Base-by-base conservation (phyloP, 2,329 filamentous ascomycete genomes). In the Fusarium longipes region DNA sequence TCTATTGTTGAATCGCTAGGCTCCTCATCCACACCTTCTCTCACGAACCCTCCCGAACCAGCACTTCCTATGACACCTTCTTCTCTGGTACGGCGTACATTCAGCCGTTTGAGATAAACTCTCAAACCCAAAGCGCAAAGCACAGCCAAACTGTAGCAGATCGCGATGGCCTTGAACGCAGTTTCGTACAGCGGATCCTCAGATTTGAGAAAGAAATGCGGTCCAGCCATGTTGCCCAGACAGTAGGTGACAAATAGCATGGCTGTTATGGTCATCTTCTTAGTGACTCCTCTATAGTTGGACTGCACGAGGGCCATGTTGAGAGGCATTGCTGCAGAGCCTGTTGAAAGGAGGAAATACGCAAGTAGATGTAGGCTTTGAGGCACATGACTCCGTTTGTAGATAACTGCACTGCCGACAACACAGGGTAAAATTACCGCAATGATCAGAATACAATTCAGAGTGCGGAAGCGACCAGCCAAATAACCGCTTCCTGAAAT, bases 201-300 rank as follows among this genome's bases (percentile, higher is more conserved):
- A 3, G 68, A 59, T 4, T 80, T 72, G 42, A 77, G 78, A 73
- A 87, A 88, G 67, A 87, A 81, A 42, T 87, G 85, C 4, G 86
- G 86, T 0, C 86, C 85, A 1, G 79, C 77, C 43, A 88, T 86
- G 60, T 87, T 88, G 2, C 86, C 86, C 1, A 80, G 75, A 52
- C 85, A 87, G 67, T 87, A 88, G 5, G 81, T 82, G 11, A 87
- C 70, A 64, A 88, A 87, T 6, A 87, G 73, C 68, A 87, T 68
- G 0, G 84, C 84, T 2, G 84, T 87, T 55, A 87, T 82, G 8
- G 85, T 86, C 81, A 86, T 85, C 74, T 87, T 88, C 78, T 88
- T 88, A 30, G 85, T 86, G 20, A 86, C 83, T 17, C 86, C 86
- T 14, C 82, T 80, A 66, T 82, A 85, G 70, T 88, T 87, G 17